These are phyloP conservation scores for Xerocomus cyaneibrunnescens DNA, from an alignment of 1,284 basidiomycete genomes.

Conservation along the genomic window DNA sequence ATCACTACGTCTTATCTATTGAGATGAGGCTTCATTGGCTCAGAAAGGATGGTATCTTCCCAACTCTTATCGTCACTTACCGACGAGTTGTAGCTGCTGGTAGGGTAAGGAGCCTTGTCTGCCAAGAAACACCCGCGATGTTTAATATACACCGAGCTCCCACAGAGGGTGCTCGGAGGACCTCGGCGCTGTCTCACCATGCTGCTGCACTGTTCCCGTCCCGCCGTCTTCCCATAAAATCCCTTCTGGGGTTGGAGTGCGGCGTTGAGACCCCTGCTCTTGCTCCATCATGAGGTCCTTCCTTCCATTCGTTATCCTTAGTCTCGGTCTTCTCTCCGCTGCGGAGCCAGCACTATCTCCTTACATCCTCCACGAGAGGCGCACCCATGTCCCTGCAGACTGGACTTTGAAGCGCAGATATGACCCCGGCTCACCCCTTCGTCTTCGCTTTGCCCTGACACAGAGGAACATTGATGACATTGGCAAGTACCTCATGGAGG, in stretches of 20 bases:
- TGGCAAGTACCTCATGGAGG: constrained; percentile 39
- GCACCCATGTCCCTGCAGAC: constrained; percentile 31
- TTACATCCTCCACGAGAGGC: constrained; percentile 35
- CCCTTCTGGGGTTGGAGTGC: not conserved
- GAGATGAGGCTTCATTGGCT: too few species aligned
- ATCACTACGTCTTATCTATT: too few species aligned
- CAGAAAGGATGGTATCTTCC: too few species aligned
- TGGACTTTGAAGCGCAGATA: constrained; percentile 36
- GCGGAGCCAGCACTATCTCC: constrained; percentile 16
- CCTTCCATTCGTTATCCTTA: constrained; percentile 15
- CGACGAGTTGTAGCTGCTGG: too few species aligned
- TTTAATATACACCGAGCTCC: too few species aligned
- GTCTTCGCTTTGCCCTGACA: constrained; percentile 41
- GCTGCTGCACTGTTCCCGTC: constrained; percentile 8
- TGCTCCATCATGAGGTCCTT: constrained; percentile 17
- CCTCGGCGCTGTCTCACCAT: too few species aligned
- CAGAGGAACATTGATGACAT: constrained; percentile 42
- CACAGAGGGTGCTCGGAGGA: too few species aligned
- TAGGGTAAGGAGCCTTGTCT: too few species aligned
- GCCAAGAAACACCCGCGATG: too few species aligned
- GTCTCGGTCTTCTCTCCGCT: constrained; percentile 15
- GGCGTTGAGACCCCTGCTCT: not conserved
- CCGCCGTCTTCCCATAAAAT: constrained; percentile 19
- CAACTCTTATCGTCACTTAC: too few species aligned
- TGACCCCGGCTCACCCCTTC: constrained; percentile 25